Evolutionary conservation across 2,329 filamentous ascomycete species (phyloP), one percentile per base, ranked within the genome.

Genomic region (Alternaria sp.): DNA sequence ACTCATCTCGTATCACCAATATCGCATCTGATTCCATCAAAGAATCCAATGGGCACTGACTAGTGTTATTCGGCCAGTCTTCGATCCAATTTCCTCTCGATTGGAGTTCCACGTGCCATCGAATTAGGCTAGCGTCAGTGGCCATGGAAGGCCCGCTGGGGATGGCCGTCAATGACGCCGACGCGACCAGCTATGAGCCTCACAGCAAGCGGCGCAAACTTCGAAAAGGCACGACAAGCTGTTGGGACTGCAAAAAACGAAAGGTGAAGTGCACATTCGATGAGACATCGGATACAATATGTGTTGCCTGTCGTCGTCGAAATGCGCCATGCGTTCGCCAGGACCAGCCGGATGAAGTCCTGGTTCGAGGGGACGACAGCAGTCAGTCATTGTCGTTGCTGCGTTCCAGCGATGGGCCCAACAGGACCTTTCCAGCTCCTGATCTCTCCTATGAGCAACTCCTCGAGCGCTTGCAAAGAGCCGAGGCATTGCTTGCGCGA

Each of bases 181-280:
- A 52, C 33, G 31, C 28, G 40, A 49, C 36, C 11, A 56, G 40
- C 41, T 33, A 48, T 4, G 55, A 59, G 44, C 45, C 39, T 37
- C 49, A 54, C 42, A 28, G 54, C 33, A 67, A 63, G 40, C 64
- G 61, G 37, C 56, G 66, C 34, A 69, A 61, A 49, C 45, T 68
- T 33, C 67, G 67, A 4, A 71, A 69, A 34, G 68, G 67, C 23
- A 71, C 68, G 4, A 63, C 54, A 34, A 71, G 68, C 42, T 71
- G 68, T 48, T 71, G 67, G 66, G 57, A 68, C n/a, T 71, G 67
- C 55, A 70, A 66, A 37, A 58, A 60, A 23, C 48, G 67, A 14
- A 70, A 71, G 39, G 58, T 69, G n/a, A 64, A 57, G 24, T 70
- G 68, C 52, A 61, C 44, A 14, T 66, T 60, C 21, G 46, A 56